These are phyloP conservation scores for Lasiodiplodia citricola DNA, from an alignment of 2,329 filamentous ascomycete species.

Conservation along the genomic window DNA sequence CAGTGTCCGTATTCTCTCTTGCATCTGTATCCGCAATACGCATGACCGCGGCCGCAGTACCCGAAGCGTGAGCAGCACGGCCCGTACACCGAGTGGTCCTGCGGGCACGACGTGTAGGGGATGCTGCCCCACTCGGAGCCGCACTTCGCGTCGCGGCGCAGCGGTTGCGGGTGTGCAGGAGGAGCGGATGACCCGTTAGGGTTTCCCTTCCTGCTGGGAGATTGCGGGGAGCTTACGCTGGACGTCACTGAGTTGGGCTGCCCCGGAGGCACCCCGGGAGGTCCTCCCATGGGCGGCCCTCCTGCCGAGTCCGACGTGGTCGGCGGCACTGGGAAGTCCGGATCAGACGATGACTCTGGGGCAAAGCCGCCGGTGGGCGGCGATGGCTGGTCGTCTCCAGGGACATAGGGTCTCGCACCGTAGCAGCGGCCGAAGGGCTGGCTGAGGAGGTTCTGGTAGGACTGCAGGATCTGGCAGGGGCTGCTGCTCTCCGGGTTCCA, in stretches of 20 bases:
- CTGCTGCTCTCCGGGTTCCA: background rate
- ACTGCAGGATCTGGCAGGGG: background rate
- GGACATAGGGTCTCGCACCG: background rate
- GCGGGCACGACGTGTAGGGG: conserved; percentile 1
- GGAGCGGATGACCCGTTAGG: background rate
- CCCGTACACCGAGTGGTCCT: background rate
- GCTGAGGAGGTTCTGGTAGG: background rate
- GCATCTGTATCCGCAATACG: conserved; percentile 3
- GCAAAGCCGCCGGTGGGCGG: background rate
- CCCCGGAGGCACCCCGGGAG: too few relatives aligned
- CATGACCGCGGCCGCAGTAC: background rate
- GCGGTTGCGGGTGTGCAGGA: background rate
- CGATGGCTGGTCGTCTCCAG: too few relatives aligned
- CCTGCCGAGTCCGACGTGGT: background rate
- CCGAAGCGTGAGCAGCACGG: conserved; percentile 18
- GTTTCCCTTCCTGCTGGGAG: too few relatives aligned
- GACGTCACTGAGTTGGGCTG: too few relatives aligned
- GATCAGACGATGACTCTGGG: background rate
- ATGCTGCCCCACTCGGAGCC: background rate
- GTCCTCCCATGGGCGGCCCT: too few relatives aligned
- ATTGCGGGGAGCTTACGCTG: too few relatives aligned
- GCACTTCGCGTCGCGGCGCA: background rate
- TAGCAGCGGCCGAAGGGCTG: background rate
- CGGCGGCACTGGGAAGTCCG: background rate
- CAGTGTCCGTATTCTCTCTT: conserved; percentile 1